Base-by-base conservation (phyloP, 148 eudicot species). In the Nepenthes mirabilis region DNA sequence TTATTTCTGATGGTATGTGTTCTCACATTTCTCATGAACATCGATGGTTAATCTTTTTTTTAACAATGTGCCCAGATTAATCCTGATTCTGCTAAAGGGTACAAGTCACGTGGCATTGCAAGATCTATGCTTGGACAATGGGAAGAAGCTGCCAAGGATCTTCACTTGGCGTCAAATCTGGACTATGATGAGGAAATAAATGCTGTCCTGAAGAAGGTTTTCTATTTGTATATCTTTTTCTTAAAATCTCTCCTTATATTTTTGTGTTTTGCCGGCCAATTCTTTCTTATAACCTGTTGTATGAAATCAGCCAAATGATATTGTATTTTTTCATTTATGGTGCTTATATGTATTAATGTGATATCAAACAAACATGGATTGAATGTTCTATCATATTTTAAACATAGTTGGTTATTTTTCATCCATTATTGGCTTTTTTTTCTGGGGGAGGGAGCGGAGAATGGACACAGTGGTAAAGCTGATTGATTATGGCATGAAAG, bases 141-240 rank as follows among this genome's bases (percentile, higher is more conserved):
- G 97, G 83, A 75, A 83, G 97, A 88, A 66, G 94, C 96, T 70
- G 90, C 88, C 36, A 79, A 81, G 74, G 97, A 91, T 80, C 87
- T 91, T 65, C 96, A 85, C 66, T 65, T 83, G 72, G 97, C 95
- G 40, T 83, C 96, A 11, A 91, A 65, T 2, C 58, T 91, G 60
- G 97, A 88, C 69, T 88, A 60, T 72, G 97, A 91, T 72, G 96
- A 91, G 75, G 97, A 91, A 72, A 75, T 88, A 43, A 70, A 57
- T 47, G 66, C 79, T 34, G 75, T 75, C 8, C 83, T 91, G 32
- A 85, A 83, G 66, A 85, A 83, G 90, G 97, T 91, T 34, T n/a
- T 57, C 5, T 37, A 11, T 34, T 65, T 34, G 14, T 40, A 2
- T 14, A 8, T 8, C 35, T 6, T 3, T 7, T 55, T 55, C 36